Base-by-base conservation (phyloP, 2,329 filamentous ascomycete species). In the Arthrobotrys sphaeroides region DNA sequence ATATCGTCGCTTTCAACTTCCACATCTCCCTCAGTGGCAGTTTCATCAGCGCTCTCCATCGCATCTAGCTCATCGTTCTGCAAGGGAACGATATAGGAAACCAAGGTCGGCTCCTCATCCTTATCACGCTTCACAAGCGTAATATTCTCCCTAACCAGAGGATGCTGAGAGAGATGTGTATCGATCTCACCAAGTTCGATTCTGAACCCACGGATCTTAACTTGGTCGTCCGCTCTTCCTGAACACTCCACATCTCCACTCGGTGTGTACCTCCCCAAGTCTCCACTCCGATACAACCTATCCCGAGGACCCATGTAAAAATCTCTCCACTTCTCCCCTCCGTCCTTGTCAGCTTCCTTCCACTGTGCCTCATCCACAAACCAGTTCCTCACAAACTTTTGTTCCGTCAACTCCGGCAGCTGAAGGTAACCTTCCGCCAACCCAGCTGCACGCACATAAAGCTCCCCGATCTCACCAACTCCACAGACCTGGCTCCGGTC, bases 131-230 rank as follows among this genome's bases (percentile, higher is more conserved):
- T 88, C 2, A 98, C 88, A 1, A 98, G 84, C 0, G 94, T 98
- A 78, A 92, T 90, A 82, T 91, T 93, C 78, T 98, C 94, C 42
- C 92, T 87, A 22, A 98, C 88, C 22, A 96, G 83, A 0, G 88
- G 89, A 83, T 92, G 88, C 47, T 89, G 87, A 64, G 89, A 91
- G 51, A 97, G 84, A 81, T 96, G 90, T 43, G 86, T 91, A 82
- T 98, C 94, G 78, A 98, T 97, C 78, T 98, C 95, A 77, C 90
- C 91, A 49, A 98, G 89, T 83, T 99, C 95, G 78, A 99, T 96
- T 76, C 94, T 88, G 86, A 97, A 98, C 0, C 94, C 94, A 74
- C 95, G 90, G 78, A 98, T 94, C 85, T 98, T 99, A 84, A 97
- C 92, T 81, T 98, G 94, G 78, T 90, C 88, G 80, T 98, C 94